These are phyloP conservation scores for Vitis cinerea DNA, from an alignment of 164 flowering plant genomes.

Conservation along the genomic window DNA sequence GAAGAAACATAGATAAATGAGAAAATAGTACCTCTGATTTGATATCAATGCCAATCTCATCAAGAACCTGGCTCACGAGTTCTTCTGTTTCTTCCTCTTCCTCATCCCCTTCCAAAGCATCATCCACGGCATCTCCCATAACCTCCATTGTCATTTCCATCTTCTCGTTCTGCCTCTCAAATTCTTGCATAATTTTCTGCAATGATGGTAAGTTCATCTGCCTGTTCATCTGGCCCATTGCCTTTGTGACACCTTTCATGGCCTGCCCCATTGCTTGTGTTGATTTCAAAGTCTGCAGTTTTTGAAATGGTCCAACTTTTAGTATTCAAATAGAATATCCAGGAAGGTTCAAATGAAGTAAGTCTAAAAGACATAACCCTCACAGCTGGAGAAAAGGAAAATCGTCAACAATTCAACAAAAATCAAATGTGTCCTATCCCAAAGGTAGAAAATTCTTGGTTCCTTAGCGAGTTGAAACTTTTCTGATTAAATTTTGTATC, in stretches of 20 bases:
- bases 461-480: no score
- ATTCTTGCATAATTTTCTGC: slow-evolving; percentile 84
- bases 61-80: slow-evolving; percentile 78
- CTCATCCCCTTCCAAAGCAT: slow-evolving; percentile 88
- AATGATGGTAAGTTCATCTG: slow-evolving; percentile 84
- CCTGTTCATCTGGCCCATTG: slow-evolving; percentile 91
- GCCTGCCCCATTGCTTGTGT: slow-evolving; percentile 96
- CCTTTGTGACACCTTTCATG: slow-evolving; percentile 89
- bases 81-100: slow-evolving; percentile 90
- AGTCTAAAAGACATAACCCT: no score
- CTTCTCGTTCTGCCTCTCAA: slow-evolving; percentile 84
- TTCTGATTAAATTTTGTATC: no score
- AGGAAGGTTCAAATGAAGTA: no score
- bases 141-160: slow-evolving; percentile 85
- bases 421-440: no score
- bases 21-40: slow-evolving; percentile 55
- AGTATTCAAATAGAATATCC: no score
- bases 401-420: no score
- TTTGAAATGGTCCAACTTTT: no score
- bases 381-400: no score
- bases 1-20: neutral
- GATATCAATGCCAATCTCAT: slow-evolving; percentile 77
- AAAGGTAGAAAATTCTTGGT: no score
- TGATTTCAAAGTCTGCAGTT: slow-evolving; percentile 68
- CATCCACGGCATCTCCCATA: slow-evolving; percentile 88